Evolutionary conservation across 2,329 filamentous ascomycete genomes (phyloP), one percentile per base, ranked within the genome.

Genomic region (Aspergillus fumigatus): DNA sequence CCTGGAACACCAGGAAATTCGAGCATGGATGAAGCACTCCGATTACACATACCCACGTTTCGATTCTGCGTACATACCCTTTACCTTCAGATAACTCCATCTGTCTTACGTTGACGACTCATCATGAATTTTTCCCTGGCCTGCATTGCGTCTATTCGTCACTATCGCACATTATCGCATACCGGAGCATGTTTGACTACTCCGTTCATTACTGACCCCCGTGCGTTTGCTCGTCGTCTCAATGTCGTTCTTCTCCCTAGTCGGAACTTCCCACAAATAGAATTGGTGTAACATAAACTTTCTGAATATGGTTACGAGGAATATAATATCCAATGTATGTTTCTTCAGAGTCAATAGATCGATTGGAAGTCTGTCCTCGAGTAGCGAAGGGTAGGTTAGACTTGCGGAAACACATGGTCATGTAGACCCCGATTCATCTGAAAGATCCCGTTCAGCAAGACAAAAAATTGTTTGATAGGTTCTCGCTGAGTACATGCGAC

Each of bases 261-360:
- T 48, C 51, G 32, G 53, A 23, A 51, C 50, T 51, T 43, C 51
- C 48, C 63, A 61, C 56, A 62, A 57, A 66, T 70, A 67, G 67
- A 68, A 62, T 58, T 65, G 59, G 62, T 70, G 67, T 70, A 70
- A 60, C 68, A 65, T 70, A 69, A 41, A 59, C 54, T 57, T 48
- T 17, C 14, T 35, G 49, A 51, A 40, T 11, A 51, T 27, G 19
- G 17, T 17, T 19, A 19, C 21, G 49, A 40, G 32, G 49, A 51
- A 50, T 35, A 35, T 51, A 40, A 35, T 51, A 40, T 23, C 29
- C 49, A 35, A 35, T 14, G 19, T 19, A 40, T 51, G 19, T 35
- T 40, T 51, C n/a, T 38, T 23, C 8, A 38, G 19, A 50, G 26
- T 14, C 32, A 17, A 17, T 38, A 14, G 5, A 38, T 38, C 14